Conservation (phyloP, 495 filamentous ascomycete genomes). For the Xanthoparmelia taractica region DNA sequence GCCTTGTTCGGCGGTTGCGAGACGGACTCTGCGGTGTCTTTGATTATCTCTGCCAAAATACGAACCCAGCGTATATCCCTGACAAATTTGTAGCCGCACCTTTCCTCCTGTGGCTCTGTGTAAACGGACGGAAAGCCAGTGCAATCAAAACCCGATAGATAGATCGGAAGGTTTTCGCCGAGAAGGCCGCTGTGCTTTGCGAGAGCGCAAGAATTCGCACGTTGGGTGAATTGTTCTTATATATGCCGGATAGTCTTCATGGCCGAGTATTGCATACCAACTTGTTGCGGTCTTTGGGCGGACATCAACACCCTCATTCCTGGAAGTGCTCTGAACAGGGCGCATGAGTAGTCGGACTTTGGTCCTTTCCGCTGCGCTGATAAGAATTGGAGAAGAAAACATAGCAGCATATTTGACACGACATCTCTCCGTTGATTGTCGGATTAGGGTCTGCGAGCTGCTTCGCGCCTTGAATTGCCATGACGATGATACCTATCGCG, state of each 20-base stretch:
- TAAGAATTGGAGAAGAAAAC: too few relatives aligned
- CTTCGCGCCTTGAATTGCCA: too few relatives aligned
- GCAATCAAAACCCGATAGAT: background rate
- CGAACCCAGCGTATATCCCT: background rate
- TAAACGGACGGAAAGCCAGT: conserved; percentile 15
- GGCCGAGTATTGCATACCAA: background rate
- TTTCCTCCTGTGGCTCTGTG: conserved; percentile 10
- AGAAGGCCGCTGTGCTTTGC: background rate
- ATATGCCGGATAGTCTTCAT: background rate
- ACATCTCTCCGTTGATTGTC: too few relatives aligned
- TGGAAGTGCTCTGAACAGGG: too few relatives aligned
- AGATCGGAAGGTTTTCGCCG: background rate
- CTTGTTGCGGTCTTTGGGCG: background rate
- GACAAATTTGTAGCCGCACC: background rate
- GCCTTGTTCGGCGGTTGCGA: background rate
- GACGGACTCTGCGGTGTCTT: background rate
- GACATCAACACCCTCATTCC: too few relatives aligned
- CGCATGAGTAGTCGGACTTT: conserved; percentile 7
- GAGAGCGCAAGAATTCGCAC: background rate
- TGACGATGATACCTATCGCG: background rate
- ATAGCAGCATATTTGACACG: too few relatives aligned
- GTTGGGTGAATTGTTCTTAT: background rate
- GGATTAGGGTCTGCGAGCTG: too few relatives aligned
- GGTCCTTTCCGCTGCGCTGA: too few relatives aligned
- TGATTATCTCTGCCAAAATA: background rate